Evolutionary conservation across 805 yeast genomes (phyloP).

Genomic region (Candida pini): DNA sequence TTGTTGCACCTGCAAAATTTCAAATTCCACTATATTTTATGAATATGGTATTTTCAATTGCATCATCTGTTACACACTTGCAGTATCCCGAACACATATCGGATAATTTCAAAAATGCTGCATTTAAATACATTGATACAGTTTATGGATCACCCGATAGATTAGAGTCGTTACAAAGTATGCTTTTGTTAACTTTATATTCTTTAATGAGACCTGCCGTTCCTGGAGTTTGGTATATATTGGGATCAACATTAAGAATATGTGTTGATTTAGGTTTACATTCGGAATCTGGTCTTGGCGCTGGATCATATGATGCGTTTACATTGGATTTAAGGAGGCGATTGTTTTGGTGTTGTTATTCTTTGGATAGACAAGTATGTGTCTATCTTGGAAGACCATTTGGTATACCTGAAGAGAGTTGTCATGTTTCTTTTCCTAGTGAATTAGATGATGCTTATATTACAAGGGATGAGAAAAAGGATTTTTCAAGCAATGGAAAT

Average conservation of each 20-base stretch:
- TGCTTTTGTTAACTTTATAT: constrained; percentile 61
- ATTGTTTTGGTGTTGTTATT: constrained; percentile 84
- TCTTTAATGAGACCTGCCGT: constrained; percentile 83
- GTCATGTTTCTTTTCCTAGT: constrained; percentile 67
- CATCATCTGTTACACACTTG: constrained; percentile 67
- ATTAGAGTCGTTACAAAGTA: constrained; percentile 68
- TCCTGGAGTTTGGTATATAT: constrained; percentile 90
- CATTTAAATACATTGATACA: constrained; percentile 51
- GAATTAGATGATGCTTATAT: constrained; percentile 69
- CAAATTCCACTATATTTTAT: constrained; percentile 62
- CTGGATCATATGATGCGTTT: constrained; percentile 40
- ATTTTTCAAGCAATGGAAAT: constrained; percentile 33
- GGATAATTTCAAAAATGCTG: constrained; percentile 65
- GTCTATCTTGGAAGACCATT: constrained; percentile 84
- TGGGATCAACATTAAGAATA: constrained; percentile 73
- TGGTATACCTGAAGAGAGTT: constrained; percentile 79
- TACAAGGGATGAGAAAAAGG: constrained; percentile 27
- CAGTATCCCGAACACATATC: constrained; percentile 61
- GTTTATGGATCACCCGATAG: constrained; percentile 55
- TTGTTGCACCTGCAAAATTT: constrained; percentile 41
- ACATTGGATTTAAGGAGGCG: constrained; percentile 66
- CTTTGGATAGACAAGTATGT: constrained; percentile 80
- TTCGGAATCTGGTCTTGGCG: constrained; percentile 41
- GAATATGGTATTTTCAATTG: constrained; percentile 74
- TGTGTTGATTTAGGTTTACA: constrained; percentile 85